These are phyloP conservation scores for Xanthoconium stramineum DNA, from an alignment of 768 basidiomycete genomes.

Conservation along the genomic window DNA sequence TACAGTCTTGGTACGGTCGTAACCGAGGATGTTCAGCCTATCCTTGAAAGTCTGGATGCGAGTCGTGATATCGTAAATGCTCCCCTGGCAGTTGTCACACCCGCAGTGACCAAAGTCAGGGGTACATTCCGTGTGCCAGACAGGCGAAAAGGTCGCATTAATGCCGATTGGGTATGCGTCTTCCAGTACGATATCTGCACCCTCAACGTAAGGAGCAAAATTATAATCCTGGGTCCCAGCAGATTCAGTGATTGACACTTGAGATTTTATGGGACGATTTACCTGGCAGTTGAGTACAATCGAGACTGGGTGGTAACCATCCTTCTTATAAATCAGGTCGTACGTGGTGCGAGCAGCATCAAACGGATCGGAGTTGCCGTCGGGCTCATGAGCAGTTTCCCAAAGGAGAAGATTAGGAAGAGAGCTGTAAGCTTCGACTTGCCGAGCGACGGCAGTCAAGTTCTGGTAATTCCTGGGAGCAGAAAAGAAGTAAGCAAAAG, in stretches of 20 bases:
- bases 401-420: slow-evolving; percentile 65
- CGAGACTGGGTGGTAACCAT: slow-evolving; percentile 59
- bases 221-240: slow-evolving; percentile 50
- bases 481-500: background rate
- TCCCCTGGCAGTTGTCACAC: slow-evolving; percentile 63
- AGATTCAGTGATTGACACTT: background rate
- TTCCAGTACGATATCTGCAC: slow-evolving; percentile 68
- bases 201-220: slow-evolving; percentile 55
- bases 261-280: background rate
- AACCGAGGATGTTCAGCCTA: slow-evolving; percentile 58
- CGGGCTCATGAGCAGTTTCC: slow-evolving; percentile 75
- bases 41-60: slow-evolving; percentile 65
- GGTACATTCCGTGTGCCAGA: slow-evolving; percentile 62
- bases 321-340: slow-evolving; percentile 45
- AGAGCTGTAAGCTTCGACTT: slow-evolving; percentile 63
- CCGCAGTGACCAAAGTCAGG: slow-evolving; percentile 71
- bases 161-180: slow-evolving; percentile 40
- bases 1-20: slow-evolving; percentile 58
- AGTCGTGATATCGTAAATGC: slow-evolving; percentile 58
- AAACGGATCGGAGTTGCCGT: slow-evolving; percentile 65
- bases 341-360: slow-evolving; percentile 49
- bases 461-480: slow-evolving; percentile 54
- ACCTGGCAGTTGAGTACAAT: slow-evolving; percentile 50
- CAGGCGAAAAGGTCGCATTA: slow-evolving; percentile 58
- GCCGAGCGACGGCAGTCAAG: slow-evolving; percentile 51